These are phyloP conservation scores for Wallacemonas sp. DNA, from an alignment of 208 protist species.

Conservation along the genomic window DNA sequence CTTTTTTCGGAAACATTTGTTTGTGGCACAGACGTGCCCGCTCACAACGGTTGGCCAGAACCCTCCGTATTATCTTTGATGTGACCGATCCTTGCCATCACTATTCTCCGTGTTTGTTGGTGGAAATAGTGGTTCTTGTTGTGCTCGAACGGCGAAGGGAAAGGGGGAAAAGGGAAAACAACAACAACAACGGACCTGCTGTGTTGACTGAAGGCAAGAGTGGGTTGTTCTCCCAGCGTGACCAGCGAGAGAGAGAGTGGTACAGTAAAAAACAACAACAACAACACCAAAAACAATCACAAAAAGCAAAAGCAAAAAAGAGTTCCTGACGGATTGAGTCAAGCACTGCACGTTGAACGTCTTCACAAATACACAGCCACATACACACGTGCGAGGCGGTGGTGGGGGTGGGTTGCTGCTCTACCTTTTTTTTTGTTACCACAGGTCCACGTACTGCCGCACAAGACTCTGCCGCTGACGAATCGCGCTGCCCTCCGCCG, in stretches of 20 bases:
- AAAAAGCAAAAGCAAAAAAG: background rate
- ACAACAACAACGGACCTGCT: background rate
- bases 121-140: background rate
- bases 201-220: background rate
- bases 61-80: too few species aligned
- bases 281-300: background rate
- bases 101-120: background rate
- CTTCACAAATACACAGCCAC: too few species aligned
- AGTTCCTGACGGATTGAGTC: background rate
- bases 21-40: too few species aligned
- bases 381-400: too few species aligned
- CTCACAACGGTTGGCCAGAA: too few species aligned
- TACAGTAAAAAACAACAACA: background rate
- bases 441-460: slow-evolving; percentile 13
- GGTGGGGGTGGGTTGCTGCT: background rate
- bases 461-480: slow-evolving; percentile 5
- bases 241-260: too few species aligned
- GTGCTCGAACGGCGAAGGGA: background rate
- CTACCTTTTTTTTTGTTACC: background rate
- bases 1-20: too few species aligned
- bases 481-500: background rate
- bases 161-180: background rate
- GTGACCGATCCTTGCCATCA: too few species aligned
- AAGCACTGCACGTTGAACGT: too few species aligned
- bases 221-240: too few species aligned